These are phyloP conservation scores for Sphaerostilbella broomeana DNA, from an alignment of 2,329 filamentous ascomycete species.

Conservation along the genomic window DNA sequence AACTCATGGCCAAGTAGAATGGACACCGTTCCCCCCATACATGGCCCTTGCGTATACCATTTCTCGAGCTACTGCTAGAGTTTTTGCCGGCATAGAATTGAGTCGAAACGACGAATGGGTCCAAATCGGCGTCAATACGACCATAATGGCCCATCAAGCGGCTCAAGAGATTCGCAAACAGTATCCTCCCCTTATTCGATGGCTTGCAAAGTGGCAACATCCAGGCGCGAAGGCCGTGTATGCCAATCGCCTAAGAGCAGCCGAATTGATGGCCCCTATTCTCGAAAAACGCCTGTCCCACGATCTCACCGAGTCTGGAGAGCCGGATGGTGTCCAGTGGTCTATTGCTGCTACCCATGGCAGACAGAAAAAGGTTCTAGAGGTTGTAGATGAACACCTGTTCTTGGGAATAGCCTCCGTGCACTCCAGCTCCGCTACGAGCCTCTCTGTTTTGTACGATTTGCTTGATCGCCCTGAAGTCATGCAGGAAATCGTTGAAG, in stretches of 20 bases:
- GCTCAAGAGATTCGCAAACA: constrained; percentile 1
- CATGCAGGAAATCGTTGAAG: not conserved
- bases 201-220: not conserved
- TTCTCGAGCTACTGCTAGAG: not conserved
- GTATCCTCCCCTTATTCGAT: not conserved
- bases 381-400: not conserved
- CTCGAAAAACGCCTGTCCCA: not conserved
- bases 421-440: not conserved
- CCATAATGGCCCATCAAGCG: not conserved
- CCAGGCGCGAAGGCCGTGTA: not conserved
- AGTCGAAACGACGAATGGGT: not conserved
- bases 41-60: not conserved
- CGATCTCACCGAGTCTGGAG: not conserved
- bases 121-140: not conserved
- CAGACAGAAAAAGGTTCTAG: not conserved
- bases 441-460: not conserved
- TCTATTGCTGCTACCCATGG: not conserved
- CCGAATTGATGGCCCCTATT: not conserved
- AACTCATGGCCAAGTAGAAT: too few species aligned
- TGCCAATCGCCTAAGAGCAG: not conserved
- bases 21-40: constrained; percentile 1
- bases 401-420: constrained; percentile 1
- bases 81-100: not conserved
- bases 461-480: not conserved
- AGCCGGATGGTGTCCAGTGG: not conserved